Evolutionary conservation across 768 basidiomycete species (phyloP), one percentile per base, ranked within the genome.

Genomic region (Rhodocollybia butyracea): DNA sequence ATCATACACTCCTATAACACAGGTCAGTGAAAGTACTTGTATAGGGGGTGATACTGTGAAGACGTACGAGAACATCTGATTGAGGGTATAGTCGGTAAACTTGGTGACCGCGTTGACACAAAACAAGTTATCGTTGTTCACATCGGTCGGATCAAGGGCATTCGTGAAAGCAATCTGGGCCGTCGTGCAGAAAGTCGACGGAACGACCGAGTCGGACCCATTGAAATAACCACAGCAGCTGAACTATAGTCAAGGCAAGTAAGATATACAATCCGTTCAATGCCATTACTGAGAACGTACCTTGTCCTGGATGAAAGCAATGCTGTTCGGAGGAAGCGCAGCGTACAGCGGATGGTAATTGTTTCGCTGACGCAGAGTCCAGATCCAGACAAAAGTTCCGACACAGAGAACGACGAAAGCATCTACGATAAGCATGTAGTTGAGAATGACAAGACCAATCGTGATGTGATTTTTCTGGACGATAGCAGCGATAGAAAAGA

Each of bases 181-280:
- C 57, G 65, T 67, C 2, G 70, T 66, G 69, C 89, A 91, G 66
- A 86, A 85, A 4, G 54, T 67, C 32, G 86, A 31, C n/a, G 85
- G 72, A 57, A 78, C 82, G 31, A 78, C 77, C 3, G 74, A 60
- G 57, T 88, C 80, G 2, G 81, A 81, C 21, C 82, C 81, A 59
- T 81, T 82, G 66, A 89, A 89, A 69, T 93, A 96, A 17, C 94
- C 94, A 63, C 94, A 96, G 72, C 94, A 95, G 54, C 71, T 67
- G 61, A 92, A 76, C 92, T 94, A 55, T n/a, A 51, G 39, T 5
- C 5, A 19, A 45, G 24, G 38, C 38, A 62, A 51, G 34, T 46
- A 27, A 24, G 39, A 11, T 19, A 29, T 13, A 3, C 19, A 24
- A 17, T n/a, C 17, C 13, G 32, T 19, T 30, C 2, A 46, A 19